Evolutionary conservation across 805 yeast genomes (phyloP), one percentile per base, ranked within the genome.

Genomic region (Wickerhamomyces alni): DNA sequence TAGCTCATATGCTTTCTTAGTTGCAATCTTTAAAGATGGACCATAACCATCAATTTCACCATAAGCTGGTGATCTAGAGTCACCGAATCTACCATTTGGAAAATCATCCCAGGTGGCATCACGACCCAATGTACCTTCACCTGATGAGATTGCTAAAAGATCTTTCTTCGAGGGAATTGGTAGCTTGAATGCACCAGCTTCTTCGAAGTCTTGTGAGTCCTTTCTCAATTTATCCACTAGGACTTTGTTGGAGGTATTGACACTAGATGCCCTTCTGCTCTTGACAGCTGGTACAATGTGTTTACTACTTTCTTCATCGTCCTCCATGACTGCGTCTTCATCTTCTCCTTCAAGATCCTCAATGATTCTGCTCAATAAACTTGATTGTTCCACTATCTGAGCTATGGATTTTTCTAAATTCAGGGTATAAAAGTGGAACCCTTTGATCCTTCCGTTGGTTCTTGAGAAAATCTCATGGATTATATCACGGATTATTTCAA

Each of bases 11-110:
- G 94, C 94, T 53, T 72, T 76, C 28, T 74, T 69, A 11, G 79
- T 72, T 8, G 82, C 74, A 5, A 87, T 80, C 55, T 89, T 89
- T 52, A 93, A 73, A 3, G 84, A 77, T 0, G 97, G 96, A 2
- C 98, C 98, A 59, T 91, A 93, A 24, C 98, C 98, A 59, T 89
- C 97, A 52, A 91, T 87, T 64, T 91, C 97, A 68, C 98, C 99
- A 62, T 85, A 91, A 1, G 98, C 98, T 16, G 97, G 96, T 26
- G 96, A 87, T 53, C 93, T 72, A 0, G 96, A 85, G 63, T 88
- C 95, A 65, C 97, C 95, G 61, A 87, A 87, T 65, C 98, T 74
- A 57, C 97, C 96, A 62, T 89, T 87, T 21, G 96, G 93, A 62
- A 87, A 89, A 55, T 89, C 98, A 67, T 89, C 98, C 98, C 98